These are phyloP conservation scores for Prunus campanulata DNA, from an alignment of 306 rosid genomes.

Conservation along the genomic window DNA sequence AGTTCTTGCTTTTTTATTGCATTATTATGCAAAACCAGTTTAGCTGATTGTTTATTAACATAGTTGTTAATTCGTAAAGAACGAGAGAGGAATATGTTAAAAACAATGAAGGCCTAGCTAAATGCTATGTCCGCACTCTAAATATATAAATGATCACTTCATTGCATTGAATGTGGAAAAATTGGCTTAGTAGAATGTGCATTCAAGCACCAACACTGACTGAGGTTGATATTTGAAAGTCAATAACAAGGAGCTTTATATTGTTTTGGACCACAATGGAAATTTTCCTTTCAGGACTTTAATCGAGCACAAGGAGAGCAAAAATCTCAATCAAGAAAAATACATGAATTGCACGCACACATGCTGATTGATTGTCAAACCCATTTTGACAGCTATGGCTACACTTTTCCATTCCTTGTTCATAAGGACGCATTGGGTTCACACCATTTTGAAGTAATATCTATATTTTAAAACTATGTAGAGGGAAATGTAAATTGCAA, in stretches of 20 bases:
- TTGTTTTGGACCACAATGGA: too few species aligned
- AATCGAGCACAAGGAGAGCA: background rate
- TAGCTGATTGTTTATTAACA: background rate
- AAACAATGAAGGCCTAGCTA: too few species aligned
- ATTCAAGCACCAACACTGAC: too few species aligned
- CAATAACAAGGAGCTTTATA: too few species aligned
- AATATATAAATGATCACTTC: too few species aligned
- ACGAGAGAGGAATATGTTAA: background rate
- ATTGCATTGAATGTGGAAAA: too few species aligned
- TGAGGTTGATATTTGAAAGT: too few species aligned
- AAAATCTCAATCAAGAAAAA: background rate
- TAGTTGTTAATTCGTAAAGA: too few species aligned
- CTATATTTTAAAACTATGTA: too few species aligned
- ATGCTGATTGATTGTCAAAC: background rate
- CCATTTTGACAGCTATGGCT: background rate
- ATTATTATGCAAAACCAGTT: background rate
- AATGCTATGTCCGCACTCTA: too few species aligned
- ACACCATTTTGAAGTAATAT: background rate
- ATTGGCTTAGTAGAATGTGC: too few species aligned
- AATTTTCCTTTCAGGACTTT: background rate
- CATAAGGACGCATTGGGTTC: background rate
- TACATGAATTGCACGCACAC: background rate
- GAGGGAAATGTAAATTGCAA: too few species aligned
- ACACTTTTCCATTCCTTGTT: background rate
- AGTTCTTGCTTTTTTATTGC: background rate